Evolutionary conservation across 139 green algal genomes (phyloP), one percentile per base, ranked within the genome.

Genomic region (Tetraselmis striata): DNA sequence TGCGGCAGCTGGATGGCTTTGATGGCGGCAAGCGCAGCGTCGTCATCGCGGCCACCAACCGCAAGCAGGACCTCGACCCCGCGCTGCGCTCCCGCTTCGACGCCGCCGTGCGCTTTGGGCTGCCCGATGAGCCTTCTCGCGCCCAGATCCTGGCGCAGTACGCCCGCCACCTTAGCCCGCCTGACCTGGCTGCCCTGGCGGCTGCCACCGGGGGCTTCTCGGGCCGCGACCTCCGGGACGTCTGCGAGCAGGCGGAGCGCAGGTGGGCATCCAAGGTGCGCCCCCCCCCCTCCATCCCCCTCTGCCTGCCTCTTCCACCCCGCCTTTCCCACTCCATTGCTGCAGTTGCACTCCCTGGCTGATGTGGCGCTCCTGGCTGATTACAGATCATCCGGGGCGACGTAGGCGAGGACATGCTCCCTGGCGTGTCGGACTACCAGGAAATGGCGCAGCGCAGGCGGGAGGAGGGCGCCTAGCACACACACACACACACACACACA

Each of bases 41-140:
- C 0, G 86, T 98, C 23, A 95, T 98, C 22, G 95, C 90, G 0
- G 94, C 95, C 30, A 98, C 95, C 79, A 98, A 98, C 88, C 84
- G 94, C 24, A 90, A 92, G 32, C 76, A 79, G 11, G 95, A 98
- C 86, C 83, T 98, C 25, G 95, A 98, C 83, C 84, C 95, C 0
- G 95, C 94, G 11, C 90, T 98, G 77, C 86, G 94, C 32, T 93
- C 83, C 31, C 82, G 93, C 28, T 98, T 94, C 79, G 91, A 93
- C 30, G 75, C 91, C 32, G 83, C 79, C 58, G 76, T 97, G 31
- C 83, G 82, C 28, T 98, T 98, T 83, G 89, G 81, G 1, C 88
- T 97, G 32, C 94, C 94, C 1, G 87, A 90, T 45, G 83, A 90
- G n/a, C 24, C n/a, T 0, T 92, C 86, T 84, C 84, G 91, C 67